Conservation (phyloP, 2,329 filamentous ascomycete species). For the Gnomoniopsis smithogilvyi region DNA sequence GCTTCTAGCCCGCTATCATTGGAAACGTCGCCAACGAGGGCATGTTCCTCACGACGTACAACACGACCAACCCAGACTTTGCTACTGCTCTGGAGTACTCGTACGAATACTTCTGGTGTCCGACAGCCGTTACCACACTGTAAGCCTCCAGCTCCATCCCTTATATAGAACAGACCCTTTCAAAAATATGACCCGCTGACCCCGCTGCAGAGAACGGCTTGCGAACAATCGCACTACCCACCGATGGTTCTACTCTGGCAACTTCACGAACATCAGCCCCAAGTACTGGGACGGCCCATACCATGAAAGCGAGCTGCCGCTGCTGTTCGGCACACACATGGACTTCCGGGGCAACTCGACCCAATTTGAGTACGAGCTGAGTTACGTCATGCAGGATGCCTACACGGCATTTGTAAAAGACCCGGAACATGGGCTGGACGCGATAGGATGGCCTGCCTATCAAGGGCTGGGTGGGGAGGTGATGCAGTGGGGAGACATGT, state of each 20-base stretch:
- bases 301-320: constrained; percentile 29
- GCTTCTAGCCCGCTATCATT: constrained; percentile 21
- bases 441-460: constrained; percentile 17
- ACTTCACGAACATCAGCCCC: constrained; percentile 28
- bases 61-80: constrained; percentile 16
- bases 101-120: constrained; percentile 24
- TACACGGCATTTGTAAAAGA: constrained; percentile 22
- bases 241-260: constrained; percentile 27
- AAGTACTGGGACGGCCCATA: constrained; percentile 26
- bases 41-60: constrained; percentile 20
- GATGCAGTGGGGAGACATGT: constrained; percentile 7
- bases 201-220: constrained; percentile 1
- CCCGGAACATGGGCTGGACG: constrained; percentile 41
- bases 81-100: constrained; percentile 15
- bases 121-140: constrained; percentile 15
- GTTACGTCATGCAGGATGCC: constrained; percentile 21
- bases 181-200: not conserved
- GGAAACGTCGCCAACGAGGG: constrained; percentile 25
- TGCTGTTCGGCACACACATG: constrained; percentile 31
- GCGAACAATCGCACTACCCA: constrained; percentile 20
- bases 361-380: constrained; percentile 15
- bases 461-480: not conserved
- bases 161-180: too few species aligned
- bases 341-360: constrained; percentile 20
- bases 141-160: not conserved